These are phyloP conservation scores for Atkinsonella texensis DNA, from an alignment of 2,329 filamentous ascomycete genomes.

Conservation along the genomic window DNA sequence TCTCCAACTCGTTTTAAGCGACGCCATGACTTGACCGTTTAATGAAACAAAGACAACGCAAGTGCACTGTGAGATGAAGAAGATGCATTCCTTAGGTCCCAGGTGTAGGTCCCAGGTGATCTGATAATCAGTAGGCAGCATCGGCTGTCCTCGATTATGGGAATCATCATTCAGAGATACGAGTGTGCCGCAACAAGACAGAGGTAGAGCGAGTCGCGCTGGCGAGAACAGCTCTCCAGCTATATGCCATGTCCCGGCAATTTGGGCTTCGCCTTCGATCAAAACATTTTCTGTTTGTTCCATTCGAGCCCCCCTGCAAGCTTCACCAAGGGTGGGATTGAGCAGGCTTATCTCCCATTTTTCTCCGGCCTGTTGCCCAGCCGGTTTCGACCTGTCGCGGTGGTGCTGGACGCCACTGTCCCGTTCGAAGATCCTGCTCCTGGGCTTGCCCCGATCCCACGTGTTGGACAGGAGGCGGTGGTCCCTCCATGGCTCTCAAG, in stretches of 20 bases:
- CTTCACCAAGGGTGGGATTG: constrained; percentile 6
- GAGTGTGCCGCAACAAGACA: too few species aligned
- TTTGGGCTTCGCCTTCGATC: background rate
- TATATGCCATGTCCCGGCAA: background rate
- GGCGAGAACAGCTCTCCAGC: background rate
- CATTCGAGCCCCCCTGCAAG: constrained; percentile 2
- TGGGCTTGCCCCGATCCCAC: constrained; percentile 16
- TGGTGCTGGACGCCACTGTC: constrained; percentile 23
- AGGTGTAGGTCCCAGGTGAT: too few species aligned
- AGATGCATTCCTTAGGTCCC: too few species aligned
- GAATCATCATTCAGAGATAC: too few species aligned
- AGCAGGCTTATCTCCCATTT: constrained; percentile 11
- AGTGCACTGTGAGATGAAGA: too few species aligned
- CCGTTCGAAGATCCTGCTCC: constrained; percentile 24
- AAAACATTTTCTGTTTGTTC: background rate
- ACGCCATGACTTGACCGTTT: background rate
- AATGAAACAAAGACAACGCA: too few species aligned
- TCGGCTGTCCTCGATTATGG: too few species aligned
- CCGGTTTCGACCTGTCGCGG: constrained; percentile 21
- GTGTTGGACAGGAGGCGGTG: constrained; percentile 11
- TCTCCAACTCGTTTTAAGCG: background rate
- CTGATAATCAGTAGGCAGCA: too few species aligned
- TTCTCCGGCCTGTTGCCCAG: constrained; percentile 22
- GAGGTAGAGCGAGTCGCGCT: too few species aligned
- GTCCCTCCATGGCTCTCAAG: constrained; percentile 32